Conservation (phyloP, 2,329 filamentous ascomycete species). For the Sporothrix pallida region DNA sequence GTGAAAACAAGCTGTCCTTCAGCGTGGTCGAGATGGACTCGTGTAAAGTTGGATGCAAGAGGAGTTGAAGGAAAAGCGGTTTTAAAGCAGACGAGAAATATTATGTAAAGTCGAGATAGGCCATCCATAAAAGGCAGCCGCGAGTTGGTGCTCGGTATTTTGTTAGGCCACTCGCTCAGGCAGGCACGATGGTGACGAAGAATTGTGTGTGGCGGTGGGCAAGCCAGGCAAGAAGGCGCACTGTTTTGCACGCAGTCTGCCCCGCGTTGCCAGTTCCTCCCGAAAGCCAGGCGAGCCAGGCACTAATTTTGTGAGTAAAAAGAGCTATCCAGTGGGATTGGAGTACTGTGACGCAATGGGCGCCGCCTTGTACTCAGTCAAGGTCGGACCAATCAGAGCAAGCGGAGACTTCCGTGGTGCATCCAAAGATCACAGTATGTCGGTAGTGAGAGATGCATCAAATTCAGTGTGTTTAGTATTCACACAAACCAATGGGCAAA, state of each 20-base stretch:
- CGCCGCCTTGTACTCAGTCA: background rate
- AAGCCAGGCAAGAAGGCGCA: background rate
- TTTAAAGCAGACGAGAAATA: background rate
- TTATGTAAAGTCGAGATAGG: background rate
- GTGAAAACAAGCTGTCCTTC: background rate
- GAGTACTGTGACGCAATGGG: conserved; percentile 18
- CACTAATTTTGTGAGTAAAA: background rate
- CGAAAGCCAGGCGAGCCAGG: background rate
- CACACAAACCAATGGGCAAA: no score
- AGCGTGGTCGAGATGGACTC: background rate
- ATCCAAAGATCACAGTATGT: no score
- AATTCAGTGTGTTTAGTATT: no score
- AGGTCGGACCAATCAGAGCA: conserved; percentile 2
- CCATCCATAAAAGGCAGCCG: background rate
- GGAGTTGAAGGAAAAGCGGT: background rate
- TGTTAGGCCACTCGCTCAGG: conserved; percentile 27
- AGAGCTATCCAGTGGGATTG: background rate
- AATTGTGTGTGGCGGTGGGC: background rate
- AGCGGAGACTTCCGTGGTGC: background rate
- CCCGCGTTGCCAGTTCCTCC: background rate
- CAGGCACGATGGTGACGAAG: conserved; percentile 35
- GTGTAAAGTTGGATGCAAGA: background rate
- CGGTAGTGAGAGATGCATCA: no score
- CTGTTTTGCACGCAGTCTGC: background rate
- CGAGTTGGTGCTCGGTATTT: background rate